Percentiles rank a stretch among this genome's conserved stretches.
Conservation (phyloP, 75 land plant genomes). For the Cunninghamia lanceolata region DNA sequence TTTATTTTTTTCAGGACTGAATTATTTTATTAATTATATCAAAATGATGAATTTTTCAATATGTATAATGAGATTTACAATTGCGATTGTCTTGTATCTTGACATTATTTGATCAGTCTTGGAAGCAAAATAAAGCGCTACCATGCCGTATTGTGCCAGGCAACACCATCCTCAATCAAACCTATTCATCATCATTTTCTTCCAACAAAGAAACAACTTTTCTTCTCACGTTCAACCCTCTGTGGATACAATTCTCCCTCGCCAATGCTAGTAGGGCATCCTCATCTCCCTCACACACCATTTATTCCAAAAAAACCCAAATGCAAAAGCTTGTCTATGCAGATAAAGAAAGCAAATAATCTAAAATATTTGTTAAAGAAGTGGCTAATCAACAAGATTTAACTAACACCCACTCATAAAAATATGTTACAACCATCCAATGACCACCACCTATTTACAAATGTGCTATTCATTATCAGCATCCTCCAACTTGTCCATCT, state of each 20-base stretch:
- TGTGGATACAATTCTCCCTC: background rate
- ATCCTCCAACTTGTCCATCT: constrained; percentile 1
- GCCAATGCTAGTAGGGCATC: background rate
- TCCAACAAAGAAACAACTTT: background rate
- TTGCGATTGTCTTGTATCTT: constrained; percentile 88
- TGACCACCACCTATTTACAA: background rate
- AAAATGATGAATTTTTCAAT: no score
- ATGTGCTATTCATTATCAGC: background rate
- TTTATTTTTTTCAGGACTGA: no score
- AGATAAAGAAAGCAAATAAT: background rate
- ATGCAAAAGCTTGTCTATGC: no score
- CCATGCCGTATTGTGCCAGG: background rate
- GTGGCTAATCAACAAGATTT: background rate
- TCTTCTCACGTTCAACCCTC: background rate
- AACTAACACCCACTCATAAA: background rate
- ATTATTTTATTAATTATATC: no score
- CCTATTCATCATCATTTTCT: constrained; percentile 7
- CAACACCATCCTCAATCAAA: constrained; percentile 8
- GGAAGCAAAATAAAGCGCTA: constrained; percentile 14
- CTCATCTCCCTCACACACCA: no score
- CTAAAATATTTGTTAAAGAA: background rate
- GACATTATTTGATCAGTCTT: constrained; percentile 87
- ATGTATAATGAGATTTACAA: no score
- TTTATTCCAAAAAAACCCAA: background rate
- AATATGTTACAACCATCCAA: background rate